phyloP scores from a whole-genome alignment of 139 green algal species.

The Volvox africanus region DNA sequence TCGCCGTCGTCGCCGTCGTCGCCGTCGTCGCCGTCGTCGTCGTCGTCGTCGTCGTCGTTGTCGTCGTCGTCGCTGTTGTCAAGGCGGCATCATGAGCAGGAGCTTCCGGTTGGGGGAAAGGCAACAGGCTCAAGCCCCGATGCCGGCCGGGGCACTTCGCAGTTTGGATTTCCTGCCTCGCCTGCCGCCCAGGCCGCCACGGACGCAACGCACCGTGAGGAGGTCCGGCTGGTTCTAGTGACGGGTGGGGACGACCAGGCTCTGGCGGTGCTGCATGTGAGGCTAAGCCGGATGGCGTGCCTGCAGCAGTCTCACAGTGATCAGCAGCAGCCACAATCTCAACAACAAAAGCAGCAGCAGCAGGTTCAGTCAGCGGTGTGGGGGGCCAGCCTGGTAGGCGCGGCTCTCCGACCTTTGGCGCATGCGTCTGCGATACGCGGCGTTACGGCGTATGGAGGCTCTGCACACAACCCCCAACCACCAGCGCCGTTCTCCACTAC shows the following conservation, averaged over 20 bases:
- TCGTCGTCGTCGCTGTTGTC: no score
- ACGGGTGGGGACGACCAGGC: conserved; percentile 46
- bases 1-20: not conserved
- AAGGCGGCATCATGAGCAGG: no score
- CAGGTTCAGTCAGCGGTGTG: not conserved
- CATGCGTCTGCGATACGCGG: conserved; percentile 31
- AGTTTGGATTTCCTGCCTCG: no score
- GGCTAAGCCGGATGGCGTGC: not conserved
- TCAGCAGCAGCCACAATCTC: not conserved
- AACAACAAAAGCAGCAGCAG: not conserved
- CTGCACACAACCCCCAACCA: no score
- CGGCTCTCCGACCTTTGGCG: not conserved
- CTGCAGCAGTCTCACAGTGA: not conserved
- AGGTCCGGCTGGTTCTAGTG: conserved; percentile 8
- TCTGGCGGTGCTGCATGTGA: conserved; percentile 1
- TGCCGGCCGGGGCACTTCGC: no score
- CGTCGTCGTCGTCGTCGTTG: no score
- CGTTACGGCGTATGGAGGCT: not conserved
- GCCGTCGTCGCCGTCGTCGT: not conserved
- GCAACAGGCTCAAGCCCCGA: no score
- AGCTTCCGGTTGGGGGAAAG: no score
- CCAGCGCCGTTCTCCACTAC: no score
- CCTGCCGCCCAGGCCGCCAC: not conserved
- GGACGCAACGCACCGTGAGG: not conserved
- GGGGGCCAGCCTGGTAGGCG: not conserved